Base-by-base conservation (phyloP, 495 filamentous ascomycete species). In the Aspergillus panamensis region DNA sequence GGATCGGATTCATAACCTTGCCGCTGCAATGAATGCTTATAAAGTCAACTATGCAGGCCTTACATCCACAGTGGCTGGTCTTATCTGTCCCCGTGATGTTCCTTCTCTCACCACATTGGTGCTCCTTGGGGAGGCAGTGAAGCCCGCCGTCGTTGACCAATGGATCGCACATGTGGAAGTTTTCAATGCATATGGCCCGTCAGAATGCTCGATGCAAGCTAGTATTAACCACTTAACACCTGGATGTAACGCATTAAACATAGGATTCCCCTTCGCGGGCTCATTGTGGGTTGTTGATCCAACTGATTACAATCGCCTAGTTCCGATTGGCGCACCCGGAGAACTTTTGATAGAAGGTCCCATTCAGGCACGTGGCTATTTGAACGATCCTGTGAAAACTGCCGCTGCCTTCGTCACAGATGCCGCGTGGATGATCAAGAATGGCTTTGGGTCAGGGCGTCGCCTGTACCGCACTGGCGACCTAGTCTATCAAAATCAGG, bases 321-420 rank as follows among this genome's bases (percentile, higher is more conserved):
- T 76, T 20, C 80, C 81, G 0, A 61, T 83, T 17, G 82, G 82
- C 8, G 62, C 66, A 1, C 67, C 80, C 2, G 83, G 82, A 16
- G 82, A 86, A 63, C 67, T 84, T 32, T 51, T 80, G 16, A 71
- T 86, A 42, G 79, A 82, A 67, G 81, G 82, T 0, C 77, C 79
- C 2, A 67, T 76, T 19, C 66, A 83, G 1, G 78, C 72, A 1
- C 65, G 72, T 3, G 78, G 77, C 0, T 85, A 85, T 55, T 65
- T 83, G 9, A 73, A 80, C 6, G 53, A 67, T 29, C 63, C 65
- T 1, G 71, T 68, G 14, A 76, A 68, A 57, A 82, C 79, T 0
- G 62, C 63, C 5, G 64, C 66, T 3, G 68, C 68, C 0, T 84
- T 82, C 55, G 74, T 85, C 51, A 61, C 60, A 19, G 62, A 77